phyloP scores from a whole-genome alignment of 257 asterid genomes.

The Solanum ossicruentum region DNA sequence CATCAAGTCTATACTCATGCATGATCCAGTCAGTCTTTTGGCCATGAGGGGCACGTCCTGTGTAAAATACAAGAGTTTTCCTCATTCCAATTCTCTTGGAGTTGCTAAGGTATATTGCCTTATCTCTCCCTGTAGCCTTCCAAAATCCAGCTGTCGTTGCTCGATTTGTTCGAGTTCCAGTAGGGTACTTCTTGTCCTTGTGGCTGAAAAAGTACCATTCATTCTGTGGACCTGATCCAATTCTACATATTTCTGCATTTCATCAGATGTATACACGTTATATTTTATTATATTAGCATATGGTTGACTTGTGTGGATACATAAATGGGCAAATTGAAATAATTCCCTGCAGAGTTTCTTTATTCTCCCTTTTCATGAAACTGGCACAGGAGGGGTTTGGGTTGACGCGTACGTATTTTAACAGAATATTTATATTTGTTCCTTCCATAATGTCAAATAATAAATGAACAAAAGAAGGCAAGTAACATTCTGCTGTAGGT shows the following conservation, averaged over 20 bases:
- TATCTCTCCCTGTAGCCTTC: constrained; percentile 84
- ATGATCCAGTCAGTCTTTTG: constrained; percentile 85
- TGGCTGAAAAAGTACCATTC: constrained; percentile 89
- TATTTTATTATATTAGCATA: not conserved
- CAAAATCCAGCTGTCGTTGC: constrained; percentile 77
- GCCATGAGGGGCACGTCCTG: constrained; percentile 86
- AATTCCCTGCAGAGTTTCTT: not conserved
- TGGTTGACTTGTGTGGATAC: not conserved
- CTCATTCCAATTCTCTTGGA: constrained; percentile 65
- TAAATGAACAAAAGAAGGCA: not conserved
- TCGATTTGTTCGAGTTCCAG: constrained; percentile 73
- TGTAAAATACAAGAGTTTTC: constrained; percentile 78
- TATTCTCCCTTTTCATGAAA: not conserved
- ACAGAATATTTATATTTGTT: not conserved
- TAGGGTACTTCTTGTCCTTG: constrained; percentile 76
- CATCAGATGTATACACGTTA: not conserved
- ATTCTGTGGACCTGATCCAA: constrained; percentile 69
- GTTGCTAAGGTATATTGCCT: constrained; percentile 40
- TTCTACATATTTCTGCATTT: constrained; percentile 60
- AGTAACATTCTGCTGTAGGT: not conserved
- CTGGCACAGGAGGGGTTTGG: not conserved
- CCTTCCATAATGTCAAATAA: not conserved
- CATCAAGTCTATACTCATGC: constrained; percentile 79
- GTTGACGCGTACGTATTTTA: not conserved
- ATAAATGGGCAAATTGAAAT: not conserved